Evolutionary conservation across 768 basidiomycete species (phyloP), one percentile per base, ranked within the genome.

Genomic region (Coprinopsis cinerea): DNA sequence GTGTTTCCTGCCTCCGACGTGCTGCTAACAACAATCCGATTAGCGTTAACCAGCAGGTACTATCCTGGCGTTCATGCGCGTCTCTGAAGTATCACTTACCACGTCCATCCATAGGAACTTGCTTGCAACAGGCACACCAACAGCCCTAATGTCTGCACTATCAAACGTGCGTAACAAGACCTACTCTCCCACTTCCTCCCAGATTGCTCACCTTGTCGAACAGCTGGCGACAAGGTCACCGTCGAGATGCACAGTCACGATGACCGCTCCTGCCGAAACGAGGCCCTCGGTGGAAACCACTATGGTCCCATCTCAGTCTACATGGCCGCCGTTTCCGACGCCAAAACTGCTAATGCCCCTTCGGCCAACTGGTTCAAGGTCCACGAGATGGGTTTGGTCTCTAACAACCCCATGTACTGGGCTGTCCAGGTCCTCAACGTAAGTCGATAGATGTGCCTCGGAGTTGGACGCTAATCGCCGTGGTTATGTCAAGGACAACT

Each of bases 181-280:
- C 4, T 28, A 5, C 44, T 9, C 13, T 18, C 28, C 25, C n/a
- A 13, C 5, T 13, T 18, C 18, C 11, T 4, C 25, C 24, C 24
- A 6, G 18, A 37, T 17, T 15, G 23, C 7, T 25, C 27, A 27
- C 10, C 14, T 48, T 28, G 30, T 32, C 15, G 30, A 7, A 44
- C 24, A 73, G 76, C 76, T 48, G 76, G 76, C 5, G 73, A 73
- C 52, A 55, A 55, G 5, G 63, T 77, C 37, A 73, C 74, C 14
- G 76, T 77, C 14, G 77, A 79, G 61, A 78, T 78, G 76, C 75
- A 79, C 57, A 72, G 74, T 57, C 75, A 78, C 2, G 65, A 62
- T 30, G 67, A 75, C 43, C 70, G 76, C 28, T 64, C 65, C 2
- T 79, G 77, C 54, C 56, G 64, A 5, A 70, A 64, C 49, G 67